Conservation (phyloP, 352 stramenopile genomes). For the Phytophthora sp. region DNA sequence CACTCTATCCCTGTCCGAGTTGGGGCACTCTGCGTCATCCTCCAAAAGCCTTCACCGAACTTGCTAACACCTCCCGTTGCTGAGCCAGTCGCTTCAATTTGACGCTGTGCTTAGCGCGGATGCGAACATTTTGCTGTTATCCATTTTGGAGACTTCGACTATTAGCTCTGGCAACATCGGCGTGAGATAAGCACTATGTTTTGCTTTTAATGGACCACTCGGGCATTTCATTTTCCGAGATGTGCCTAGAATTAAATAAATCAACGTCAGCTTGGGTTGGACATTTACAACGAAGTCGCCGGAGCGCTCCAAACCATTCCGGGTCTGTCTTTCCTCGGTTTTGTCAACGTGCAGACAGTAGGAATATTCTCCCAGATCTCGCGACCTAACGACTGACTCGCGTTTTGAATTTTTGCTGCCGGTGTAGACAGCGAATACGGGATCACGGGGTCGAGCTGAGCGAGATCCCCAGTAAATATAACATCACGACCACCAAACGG, state of each 20-base stretch:
- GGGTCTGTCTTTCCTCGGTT: conserved; percentile 1
- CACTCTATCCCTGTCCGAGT: not conserved
- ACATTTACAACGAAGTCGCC: not conserved
- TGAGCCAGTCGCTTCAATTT: not conserved
- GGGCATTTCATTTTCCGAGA: not conserved
- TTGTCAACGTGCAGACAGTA: not conserved
- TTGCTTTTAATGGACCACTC: too few species aligned
- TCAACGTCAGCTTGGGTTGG: not conserved
- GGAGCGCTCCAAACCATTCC: not conserved
- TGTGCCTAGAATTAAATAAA: not conserved
- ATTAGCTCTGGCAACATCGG: not conserved
- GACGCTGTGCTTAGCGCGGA: not conserved
- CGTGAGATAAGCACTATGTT: not conserved
- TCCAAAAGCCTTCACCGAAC: not conserved
- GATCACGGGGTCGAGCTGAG: not conserved
- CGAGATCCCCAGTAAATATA: not conserved
- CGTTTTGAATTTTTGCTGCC: not conserved
- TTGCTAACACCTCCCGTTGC: not conserved
- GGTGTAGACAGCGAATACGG: not conserved
- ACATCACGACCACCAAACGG: not conserved
- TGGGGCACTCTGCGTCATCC: not conserved
- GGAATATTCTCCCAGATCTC: not conserved
- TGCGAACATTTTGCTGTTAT: not conserved
- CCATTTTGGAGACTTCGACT: not conserved
- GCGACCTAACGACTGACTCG: not conserved